Evolutionary conservation across 306 rosid genomes (phyloP).

Genomic region (Luffa aegyptiaca): DNA sequence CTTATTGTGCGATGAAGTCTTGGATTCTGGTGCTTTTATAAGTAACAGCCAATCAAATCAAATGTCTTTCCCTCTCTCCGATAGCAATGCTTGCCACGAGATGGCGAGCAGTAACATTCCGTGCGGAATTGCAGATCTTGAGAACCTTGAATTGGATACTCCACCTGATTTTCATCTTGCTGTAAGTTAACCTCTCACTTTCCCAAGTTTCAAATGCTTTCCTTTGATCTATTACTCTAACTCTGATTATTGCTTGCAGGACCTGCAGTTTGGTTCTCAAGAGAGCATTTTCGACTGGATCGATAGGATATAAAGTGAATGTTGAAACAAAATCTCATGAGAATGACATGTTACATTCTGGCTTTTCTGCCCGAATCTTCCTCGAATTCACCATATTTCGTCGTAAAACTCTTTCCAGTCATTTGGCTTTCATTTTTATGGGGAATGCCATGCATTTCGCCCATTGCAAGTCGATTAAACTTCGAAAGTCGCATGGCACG

Average conservation of each 20-base stretch:
- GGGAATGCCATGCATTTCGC: neutral
- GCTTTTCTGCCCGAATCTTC: conserved; percentile 1
- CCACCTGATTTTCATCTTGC: conserved; percentile 69
- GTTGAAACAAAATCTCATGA: neutral
- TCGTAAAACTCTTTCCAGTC: neutral
- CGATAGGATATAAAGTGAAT: conserved; percentile 32
- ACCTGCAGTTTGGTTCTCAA: conserved; percentile 58
- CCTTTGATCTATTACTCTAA: conserved; percentile 6
- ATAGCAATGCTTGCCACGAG: conserved; percentile 7
- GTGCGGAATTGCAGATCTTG: conserved; percentile 41
- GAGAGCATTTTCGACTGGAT: conserved; percentile 52
- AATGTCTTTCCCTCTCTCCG: conserved; percentile 9
- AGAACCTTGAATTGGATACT: conserved; percentile 50
- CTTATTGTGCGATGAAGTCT: conserved; percentile 59
- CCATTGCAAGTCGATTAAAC: neutral
- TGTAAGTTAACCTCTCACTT: conserved; percentile 34
- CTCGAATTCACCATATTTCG: neutral
- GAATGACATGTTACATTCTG: neutral
- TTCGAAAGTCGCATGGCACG: neutral
- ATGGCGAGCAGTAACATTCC: conserved; percentile 18
- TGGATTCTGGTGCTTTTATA: conserved; percentile 22
- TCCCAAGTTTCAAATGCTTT: neutral
- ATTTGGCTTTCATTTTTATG: neutral
- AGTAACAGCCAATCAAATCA: conserved; percentile 20
- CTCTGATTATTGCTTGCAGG: conserved; percentile 28